Evolutionary conservation across 345 rosid genomes (phyloP).

Genomic region (Barbarea vulgaris): DNA sequence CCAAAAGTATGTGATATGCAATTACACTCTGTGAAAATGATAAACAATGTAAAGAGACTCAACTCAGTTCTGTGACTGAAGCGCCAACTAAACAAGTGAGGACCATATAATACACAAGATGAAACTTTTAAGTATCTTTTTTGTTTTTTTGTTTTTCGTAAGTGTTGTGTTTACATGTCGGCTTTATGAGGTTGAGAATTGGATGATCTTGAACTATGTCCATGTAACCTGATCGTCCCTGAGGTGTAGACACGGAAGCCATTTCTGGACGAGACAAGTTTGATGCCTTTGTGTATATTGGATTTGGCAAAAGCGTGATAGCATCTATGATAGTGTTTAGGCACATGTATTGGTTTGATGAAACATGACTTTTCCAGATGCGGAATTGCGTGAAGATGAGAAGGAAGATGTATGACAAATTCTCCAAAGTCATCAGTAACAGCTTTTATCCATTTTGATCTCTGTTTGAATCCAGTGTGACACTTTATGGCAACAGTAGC

Average conservation of each 20-base stretch:
- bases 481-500: constrained; percentile 40
- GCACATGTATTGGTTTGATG: constrained; percentile 37
- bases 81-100: constrained; percentile 42
- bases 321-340: constrained; percentile 17
- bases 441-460: constrained; percentile 34
- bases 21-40: constrained; percentile 11
- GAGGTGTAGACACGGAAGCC: constrained; percentile 43
- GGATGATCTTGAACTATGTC: constrained; percentile 31
- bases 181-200: constrained; percentile 27
- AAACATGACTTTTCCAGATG: constrained; percentile 38
- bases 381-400: constrained; percentile 41
- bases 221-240: constrained; percentile 35
- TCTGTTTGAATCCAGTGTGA: constrained; percentile 20
- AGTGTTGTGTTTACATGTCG: constrained; percentile 18
- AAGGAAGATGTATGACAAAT: constrained; percentile 43
- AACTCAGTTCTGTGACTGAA: constrained; percentile 34
- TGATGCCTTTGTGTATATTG: constrained; percentile 34
- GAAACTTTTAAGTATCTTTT: neutral
- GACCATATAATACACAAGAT: neutral
- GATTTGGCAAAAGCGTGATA: constrained; percentile 18
- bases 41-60: constrained; percentile 9
- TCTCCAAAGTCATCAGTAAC: constrained; percentile 42
- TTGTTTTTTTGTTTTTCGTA: neutral
- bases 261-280: constrained; percentile 35
- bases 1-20: neutral